These are phyloP conservation scores for Podospora anserina DNA, from an alignment of 495 filamentous ascomycete species.

Conservation along the genomic window DNA sequence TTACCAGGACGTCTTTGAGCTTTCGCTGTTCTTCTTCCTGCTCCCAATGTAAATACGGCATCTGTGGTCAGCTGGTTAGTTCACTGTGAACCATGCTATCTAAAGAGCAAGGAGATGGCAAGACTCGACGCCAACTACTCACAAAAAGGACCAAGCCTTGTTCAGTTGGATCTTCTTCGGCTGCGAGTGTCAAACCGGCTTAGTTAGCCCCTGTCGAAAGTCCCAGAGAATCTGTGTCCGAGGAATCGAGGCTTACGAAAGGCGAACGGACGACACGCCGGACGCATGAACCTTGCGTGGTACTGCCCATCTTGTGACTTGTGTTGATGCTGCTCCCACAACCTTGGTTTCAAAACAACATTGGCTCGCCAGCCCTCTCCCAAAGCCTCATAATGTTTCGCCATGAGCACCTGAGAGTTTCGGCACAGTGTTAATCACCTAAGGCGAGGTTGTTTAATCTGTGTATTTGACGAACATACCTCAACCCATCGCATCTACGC, in stretches of 20 bases:
- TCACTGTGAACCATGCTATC: no score
- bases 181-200: no score
- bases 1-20: not conserved
- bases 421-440: not conserved
- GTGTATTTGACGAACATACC: not conserved
- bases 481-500: not conserved
- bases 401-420: not conserved
- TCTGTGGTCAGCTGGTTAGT: not conserved
- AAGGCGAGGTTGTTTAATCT: not conserved
- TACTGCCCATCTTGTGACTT: not conserved
- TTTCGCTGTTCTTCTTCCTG: not conserved
- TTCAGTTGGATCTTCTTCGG: no score
- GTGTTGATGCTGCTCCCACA: constrained; percentile 1
- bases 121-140: no score
- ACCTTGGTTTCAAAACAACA: not conserved
- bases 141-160: no score
- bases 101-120: no score
- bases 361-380: not conserved
- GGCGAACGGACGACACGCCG: not conserved
- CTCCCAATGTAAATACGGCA: not conserved
- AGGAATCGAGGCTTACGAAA: not conserved
- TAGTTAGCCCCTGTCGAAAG: no score
- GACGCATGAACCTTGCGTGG: not conserved
- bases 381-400: not conserved
- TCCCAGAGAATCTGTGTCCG: no score